Evolutionary conservation across 495 filamentous ascomycete genomes (phyloP).

Genomic region (Bombardia bombarda): DNA sequence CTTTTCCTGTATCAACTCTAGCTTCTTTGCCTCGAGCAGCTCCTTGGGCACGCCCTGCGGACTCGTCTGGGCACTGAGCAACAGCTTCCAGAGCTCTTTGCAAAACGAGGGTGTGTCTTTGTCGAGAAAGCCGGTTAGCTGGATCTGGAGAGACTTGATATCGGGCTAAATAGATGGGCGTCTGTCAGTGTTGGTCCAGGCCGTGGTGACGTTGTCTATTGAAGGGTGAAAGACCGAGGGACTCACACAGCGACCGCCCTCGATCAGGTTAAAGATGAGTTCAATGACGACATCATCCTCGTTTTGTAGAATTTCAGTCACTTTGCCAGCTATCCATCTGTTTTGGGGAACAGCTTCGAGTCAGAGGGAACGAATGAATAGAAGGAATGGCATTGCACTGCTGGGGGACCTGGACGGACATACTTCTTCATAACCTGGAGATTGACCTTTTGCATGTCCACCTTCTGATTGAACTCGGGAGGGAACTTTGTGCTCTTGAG

Average conservation of each 20-base stretch:
- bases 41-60: slow-evolving; percentile 90
- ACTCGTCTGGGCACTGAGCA: slow-evolving; percentile 81
- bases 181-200: not conserved
- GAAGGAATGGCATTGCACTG: not conserved
- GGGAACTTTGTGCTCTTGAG: slow-evolving; percentile 89
- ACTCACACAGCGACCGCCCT: slow-evolving; percentile 72
- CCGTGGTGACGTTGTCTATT: not conserved
- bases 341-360: not conserved
- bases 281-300: slow-evolving; percentile 96
- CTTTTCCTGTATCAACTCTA: slow-evolving; percentile 89
- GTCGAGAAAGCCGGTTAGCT: slow-evolving; percentile 89
- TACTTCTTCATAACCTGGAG: slow-evolving; percentile 96
- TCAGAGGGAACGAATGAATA: not conserved
- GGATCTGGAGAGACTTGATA: slow-evolving; percentile 88
- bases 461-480: slow-evolving; percentile 86
- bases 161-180: slow-evolving; percentile 58
- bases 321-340: slow-evolving; percentile 87
- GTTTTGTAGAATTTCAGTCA: slow-evolving; percentile 76
- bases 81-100: slow-evolving; percentile 86
- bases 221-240: no score
- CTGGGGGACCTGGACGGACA: slow-evolving; percentile 12
- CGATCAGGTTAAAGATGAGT: slow-evolving; percentile 82
- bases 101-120: slow-evolving; percentile 89
- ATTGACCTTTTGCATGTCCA: slow-evolving; percentile 96
- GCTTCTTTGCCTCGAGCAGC: slow-evolving; percentile 89